phyloP scores from a whole-genome alignment of 2,329 filamentous ascomycete species.

The Gnomoniopsis sp. region DNA sequence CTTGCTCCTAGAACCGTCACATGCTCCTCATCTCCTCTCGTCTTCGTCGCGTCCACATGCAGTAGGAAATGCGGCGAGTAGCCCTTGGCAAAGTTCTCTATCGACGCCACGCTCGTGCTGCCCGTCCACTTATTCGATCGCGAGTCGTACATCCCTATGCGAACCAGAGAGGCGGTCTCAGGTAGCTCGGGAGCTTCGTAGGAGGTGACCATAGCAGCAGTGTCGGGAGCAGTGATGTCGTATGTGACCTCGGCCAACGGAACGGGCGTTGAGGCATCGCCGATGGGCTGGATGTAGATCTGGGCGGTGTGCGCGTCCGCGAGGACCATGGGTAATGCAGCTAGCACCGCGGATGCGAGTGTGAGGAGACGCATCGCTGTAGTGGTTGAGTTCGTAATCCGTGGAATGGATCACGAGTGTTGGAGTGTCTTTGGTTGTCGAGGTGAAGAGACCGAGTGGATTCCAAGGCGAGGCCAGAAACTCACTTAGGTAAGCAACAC shows the following conservation, averaged over 20 bases:
- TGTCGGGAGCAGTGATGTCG: slow-evolving; percentile 37
- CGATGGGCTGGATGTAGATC: slow-evolving; percentile 53
- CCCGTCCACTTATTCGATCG: slow-evolving; percentile 45
- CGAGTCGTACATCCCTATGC: slow-evolving; percentile 56
- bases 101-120: slow-evolving; percentile 53
- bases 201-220: slow-evolving; percentile 43
- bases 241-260: slow-evolving; percentile 57
- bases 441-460: no score
- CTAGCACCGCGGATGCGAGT: slow-evolving; percentile 29
- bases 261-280: slow-evolving; percentile 30
- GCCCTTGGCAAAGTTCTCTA: slow-evolving; percentile 58
- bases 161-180: slow-evolving; percentile 44
- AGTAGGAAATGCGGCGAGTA: slow-evolving; percentile 56
- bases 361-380: slow-evolving; percentile 19
- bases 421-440: background rate
- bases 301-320: slow-evolving; percentile 43
- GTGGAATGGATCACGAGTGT: background rate
- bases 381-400: slow-evolving; percentile 4
- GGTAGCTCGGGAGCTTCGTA: slow-evolving; percentile 57
- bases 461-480: no score
- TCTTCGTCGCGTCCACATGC: slow-evolving; percentile 38
- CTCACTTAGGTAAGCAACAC: no score
- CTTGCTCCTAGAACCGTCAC: slow-evolving; percentile 48
- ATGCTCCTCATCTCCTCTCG: slow-evolving; percentile 16
- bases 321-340: slow-evolving; percentile 36